Base-by-base conservation (phyloP, 805 yeast species). In the Candida suzukii region DNA sequence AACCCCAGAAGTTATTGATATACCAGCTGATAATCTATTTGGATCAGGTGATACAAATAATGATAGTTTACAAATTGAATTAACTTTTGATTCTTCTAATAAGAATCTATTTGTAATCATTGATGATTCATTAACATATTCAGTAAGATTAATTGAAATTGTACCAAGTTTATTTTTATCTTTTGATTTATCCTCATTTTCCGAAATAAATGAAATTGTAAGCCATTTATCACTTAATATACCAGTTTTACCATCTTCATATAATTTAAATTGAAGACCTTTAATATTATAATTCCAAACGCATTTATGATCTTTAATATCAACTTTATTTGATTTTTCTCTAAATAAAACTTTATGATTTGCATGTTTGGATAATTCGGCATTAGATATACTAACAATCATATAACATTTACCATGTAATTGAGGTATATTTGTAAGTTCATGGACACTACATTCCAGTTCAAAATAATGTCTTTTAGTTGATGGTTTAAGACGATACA, bases 371-470 rank as follows among this genome's bases (percentile, higher is more conserved):
- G 46, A 48, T 14, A 35, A 17, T 10, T 43, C 40, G 24, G 47
- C 49, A 33, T 50, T 54, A 1, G 54, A 26, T 5, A 60, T 38
- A 2, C 53, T 45, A 10, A 53, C 37, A 43, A 80, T 78, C 17
- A 88, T 74, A 47, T 60, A 78, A 50, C 91, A 78, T 29, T 66
- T 56, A 0, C 95, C 95, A 3, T 78, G 66, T 1, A 82, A 69
- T 49, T 85, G 88, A 2, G 98, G 98, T 24, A 91, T 74, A 53
- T 90, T 90, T n/a, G 81, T 72, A 37, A 91, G 65, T 47, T 86
- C 95, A 41, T 75, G 73, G 37, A 88, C 71, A 16, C 71, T 60
- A 24, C 87, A 61, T 18, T 68, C 58, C 32, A 87, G 67, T 38
- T 74, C 64, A 59, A 86, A 90, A 60, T 77, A 19, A n/a, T 38